phyloP scores from a whole-genome alignment of 1,139 yeast species.

The Kluyveromyces sp. region DNA sequence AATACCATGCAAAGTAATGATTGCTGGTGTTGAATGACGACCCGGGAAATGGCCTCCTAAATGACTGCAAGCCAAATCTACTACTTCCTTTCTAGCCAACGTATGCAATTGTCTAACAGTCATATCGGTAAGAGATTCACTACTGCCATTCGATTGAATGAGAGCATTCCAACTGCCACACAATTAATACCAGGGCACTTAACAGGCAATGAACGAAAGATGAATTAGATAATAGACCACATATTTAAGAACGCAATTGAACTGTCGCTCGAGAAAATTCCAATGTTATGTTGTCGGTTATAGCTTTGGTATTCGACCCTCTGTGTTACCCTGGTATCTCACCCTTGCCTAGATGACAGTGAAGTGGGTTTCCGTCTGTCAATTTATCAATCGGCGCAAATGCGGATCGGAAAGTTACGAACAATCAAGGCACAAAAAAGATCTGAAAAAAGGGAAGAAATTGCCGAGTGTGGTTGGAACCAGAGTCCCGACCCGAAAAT shows the following conservation, averaged over 20 bases:
- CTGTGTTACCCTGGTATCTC: not conserved
- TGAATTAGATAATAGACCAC: not conserved
- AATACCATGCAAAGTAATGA: constrained; percentile 29
- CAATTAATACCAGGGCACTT: no score
- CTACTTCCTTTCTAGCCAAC: constrained; percentile 10
- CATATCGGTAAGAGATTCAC: no score
- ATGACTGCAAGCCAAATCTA: constrained; percentile 20
- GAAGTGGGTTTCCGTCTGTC: not conserved
- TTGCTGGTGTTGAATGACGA: constrained; percentile 15
- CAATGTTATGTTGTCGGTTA: not conserved
- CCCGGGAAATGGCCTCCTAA: constrained; percentile 1
- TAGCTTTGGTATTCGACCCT: not conserved
- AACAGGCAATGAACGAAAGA: not conserved
- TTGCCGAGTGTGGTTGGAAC: not conserved
- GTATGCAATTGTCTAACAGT: not conserved
- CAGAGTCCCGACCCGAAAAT: no score
- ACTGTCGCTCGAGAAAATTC: not conserved
- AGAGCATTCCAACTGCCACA: no score
- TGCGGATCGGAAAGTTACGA: not conserved
- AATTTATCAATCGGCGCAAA: not conserved
- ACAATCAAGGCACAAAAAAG: no score
- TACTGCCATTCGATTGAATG: no score
- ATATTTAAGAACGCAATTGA: not conserved
- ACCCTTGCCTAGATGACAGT: not conserved
- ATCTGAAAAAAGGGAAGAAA: not conserved